Conservation (phyloP, 805 yeast species). For the Saccharomyces kudriavzevii region DNA sequence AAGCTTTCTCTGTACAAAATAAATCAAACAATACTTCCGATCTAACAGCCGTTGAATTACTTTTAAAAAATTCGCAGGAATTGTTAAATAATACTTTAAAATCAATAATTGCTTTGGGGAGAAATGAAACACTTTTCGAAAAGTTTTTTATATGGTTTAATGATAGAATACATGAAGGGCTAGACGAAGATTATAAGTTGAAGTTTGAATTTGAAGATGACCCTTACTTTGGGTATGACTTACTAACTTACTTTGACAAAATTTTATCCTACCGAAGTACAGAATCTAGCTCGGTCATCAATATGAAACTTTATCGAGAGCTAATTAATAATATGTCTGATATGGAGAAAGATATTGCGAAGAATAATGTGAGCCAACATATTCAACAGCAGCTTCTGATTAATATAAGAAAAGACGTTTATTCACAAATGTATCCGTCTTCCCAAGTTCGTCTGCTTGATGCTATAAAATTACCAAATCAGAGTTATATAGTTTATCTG, state of each 20-base stretch:
- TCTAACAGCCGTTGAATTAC: not conserved
- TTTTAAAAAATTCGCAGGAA: constrained; percentile 2
- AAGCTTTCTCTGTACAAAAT: constrained; percentile 1
- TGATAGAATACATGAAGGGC: constrained; percentile 13
- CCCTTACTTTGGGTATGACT: constrained; percentile 4
- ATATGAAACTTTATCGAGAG: not conserved
- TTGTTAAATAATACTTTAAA: constrained; percentile 7
- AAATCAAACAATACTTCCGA: not conserved
- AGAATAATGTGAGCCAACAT: not conserved
- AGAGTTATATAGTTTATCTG: not conserved
- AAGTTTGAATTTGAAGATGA: constrained; percentile 3
- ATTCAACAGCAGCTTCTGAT: not conserved
- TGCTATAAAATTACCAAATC: not conserved
- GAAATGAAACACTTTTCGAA: constrained; percentile 9
- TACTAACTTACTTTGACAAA: constrained; percentile 5
- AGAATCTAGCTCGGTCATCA: not conserved
- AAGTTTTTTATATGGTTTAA: constrained; percentile 17
- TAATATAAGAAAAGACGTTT: not conserved
- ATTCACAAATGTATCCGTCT: not conserved
- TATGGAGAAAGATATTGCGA: not conserved
- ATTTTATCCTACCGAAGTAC: not conserved
- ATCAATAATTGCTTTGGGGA: constrained; percentile 7
- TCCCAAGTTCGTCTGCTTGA: not conserved
- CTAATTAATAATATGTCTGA: not conserved
- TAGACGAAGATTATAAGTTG: constrained; percentile 17